phyloP scores from a whole-genome alignment of 805 yeast genomes.

The Maudiozyma saulgeensis region DNA sequence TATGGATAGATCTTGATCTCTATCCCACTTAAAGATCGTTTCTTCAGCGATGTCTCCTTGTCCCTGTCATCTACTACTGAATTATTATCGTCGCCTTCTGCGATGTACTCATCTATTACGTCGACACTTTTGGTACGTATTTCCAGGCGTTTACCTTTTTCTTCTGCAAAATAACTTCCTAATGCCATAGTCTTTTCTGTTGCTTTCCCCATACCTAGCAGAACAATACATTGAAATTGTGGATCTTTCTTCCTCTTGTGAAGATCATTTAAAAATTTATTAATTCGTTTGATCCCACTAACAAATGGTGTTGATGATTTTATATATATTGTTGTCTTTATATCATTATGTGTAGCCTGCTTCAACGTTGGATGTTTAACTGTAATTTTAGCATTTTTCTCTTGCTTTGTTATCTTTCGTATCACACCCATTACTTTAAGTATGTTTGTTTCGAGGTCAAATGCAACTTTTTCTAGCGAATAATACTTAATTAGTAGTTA shows the following conservation, averaged over 20 bases:
- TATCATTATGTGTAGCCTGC: slow-evolving; percentile 34
- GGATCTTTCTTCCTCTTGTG: slow-evolving; percentile 24
- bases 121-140: slow-evolving; percentile 53
- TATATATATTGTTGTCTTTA: slow-evolving; percentile 43
- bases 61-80: slow-evolving; percentile 23
- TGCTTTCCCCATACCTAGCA: slow-evolving; percentile 72
- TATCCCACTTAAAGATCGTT: slow-evolving; percentile 35
- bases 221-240: slow-evolving; percentile 37
- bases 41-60: slow-evolving; percentile 25
- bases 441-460: background rate
- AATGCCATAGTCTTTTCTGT: slow-evolving; percentile 54
- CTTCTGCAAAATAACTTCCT: slow-evolving; percentile 48
- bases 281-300: slow-evolving; percentile 59
- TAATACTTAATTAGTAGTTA: background rate
- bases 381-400: slow-evolving; percentile 3
- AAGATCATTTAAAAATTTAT: slow-evolving; percentile 41
- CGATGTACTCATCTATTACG: slow-evolving; percentile 60
- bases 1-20: slow-evolving; percentile 33
- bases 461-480: too few relatives aligned
- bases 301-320: slow-evolving; percentile 63
- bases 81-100: slow-evolving; percentile 21
- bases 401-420: background rate
- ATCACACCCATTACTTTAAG: background rate
- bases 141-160: slow-evolving; percentile 44
- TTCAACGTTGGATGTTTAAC: slow-evolving; percentile 20